Percentiles rank a stretch among this genome's conserved stretches.
Conservation (phyloP, 2,329 filamentous ascomycete genomes). For the Microdochium paspali region DNA sequence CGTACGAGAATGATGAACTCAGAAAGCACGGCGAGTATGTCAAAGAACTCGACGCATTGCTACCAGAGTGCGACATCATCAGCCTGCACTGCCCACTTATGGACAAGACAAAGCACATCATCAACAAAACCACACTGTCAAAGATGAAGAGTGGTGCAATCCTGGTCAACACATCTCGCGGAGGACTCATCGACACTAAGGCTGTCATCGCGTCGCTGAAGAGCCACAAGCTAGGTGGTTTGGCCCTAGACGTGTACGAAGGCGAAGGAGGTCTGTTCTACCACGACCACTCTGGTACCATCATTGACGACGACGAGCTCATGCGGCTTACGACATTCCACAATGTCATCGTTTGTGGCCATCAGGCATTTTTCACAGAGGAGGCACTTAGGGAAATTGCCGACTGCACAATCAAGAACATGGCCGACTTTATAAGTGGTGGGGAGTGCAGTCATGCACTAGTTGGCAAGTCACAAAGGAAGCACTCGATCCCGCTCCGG, state of each 20-base stretch:
- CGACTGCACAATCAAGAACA: slow-evolving; percentile 46
- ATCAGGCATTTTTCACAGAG: slow-evolving; percentile 61
- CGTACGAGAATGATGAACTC: slow-evolving; percentile 45
- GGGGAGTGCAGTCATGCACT: slow-evolving; percentile 7
- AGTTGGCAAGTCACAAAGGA: slow-evolving; percentile 1
- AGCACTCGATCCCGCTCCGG: not conserved
- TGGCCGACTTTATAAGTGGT: slow-evolving; percentile 31
- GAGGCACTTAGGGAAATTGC: slow-evolving; percentile 58
- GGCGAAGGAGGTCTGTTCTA: slow-evolving; percentile 56
- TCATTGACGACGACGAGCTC: slow-evolving; percentile 57
- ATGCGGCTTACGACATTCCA: slow-evolving; percentile 60
- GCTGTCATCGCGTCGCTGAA: slow-evolving; percentile 54
- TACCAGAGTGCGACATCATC: slow-evolving; percentile 49
- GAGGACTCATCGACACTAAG: slow-evolving; percentile 51
- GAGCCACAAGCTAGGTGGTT: slow-evolving; percentile 45
- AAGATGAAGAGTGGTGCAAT: slow-evolving; percentile 51
- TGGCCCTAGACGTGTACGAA: slow-evolving; percentile 62
- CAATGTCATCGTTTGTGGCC: slow-evolving; percentile 57
- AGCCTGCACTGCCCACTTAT: slow-evolving; percentile 59
- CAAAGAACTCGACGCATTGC: slow-evolving; percentile 56
- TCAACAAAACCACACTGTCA: slow-evolving; percentile 42
- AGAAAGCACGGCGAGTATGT: slow-evolving; percentile 63
- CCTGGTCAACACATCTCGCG: slow-evolving; percentile 60
- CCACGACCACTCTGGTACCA: slow-evolving; percentile 52
- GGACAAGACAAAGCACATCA: slow-evolving; percentile 48